phyloP scores from a whole-genome alignment of 2,329 filamentous ascomycete genomes.

The Aspergillus spinulosporus region DNA sequence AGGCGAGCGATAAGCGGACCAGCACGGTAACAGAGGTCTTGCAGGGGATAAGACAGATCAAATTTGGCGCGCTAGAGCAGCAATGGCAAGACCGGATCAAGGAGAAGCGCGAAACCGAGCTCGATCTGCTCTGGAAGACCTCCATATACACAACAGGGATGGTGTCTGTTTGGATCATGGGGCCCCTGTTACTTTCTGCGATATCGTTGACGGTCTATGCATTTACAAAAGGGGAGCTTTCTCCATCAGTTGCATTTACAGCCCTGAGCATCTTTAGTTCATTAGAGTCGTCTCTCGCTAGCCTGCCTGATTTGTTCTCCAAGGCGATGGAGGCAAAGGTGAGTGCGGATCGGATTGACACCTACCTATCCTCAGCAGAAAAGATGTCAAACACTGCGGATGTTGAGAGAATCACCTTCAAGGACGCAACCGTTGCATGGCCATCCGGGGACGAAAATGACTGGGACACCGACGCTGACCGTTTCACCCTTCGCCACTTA shows the following conservation, averaged over 20 bases:
- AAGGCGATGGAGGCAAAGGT: conserved; percentile 70
- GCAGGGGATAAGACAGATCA: conserved; percentile 77
- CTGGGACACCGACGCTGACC: conserved; percentile 30
- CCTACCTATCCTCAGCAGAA: conserved; percentile 69
- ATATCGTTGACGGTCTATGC: conserved; percentile 70
- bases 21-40: conserved; percentile 72
- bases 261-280: conserved; percentile 70
- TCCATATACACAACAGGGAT: conserved; percentile 65
- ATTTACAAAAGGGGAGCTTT: conserved; percentile 60
- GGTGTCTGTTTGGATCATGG: conserved; percentile 68
- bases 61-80: conserved; percentile 72
- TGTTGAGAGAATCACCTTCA: conserved; percentile 63
- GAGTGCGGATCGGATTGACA: conserved; percentile 70
- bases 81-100: conserved; percentile 72
- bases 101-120: conserved; percentile 63
- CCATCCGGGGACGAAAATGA: conserved; percentile 60
- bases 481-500: conserved; percentile 65
- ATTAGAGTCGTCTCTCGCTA: conserved; percentile 68
- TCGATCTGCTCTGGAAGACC: conserved; percentile 64
- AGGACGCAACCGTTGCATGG: conserved; percentile 70
- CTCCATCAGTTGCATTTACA: conserved; percentile 75
- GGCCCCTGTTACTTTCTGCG: conserved; percentile 71
- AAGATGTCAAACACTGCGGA: conserved; percentile 56
- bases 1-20: conserved; percentile 70
- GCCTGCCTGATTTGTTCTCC: conserved; percentile 73